These are phyloP conservation scores for Blastobotrys robertii DNA, from an alignment of 805 yeast species.

Conservation along the genomic window DNA sequence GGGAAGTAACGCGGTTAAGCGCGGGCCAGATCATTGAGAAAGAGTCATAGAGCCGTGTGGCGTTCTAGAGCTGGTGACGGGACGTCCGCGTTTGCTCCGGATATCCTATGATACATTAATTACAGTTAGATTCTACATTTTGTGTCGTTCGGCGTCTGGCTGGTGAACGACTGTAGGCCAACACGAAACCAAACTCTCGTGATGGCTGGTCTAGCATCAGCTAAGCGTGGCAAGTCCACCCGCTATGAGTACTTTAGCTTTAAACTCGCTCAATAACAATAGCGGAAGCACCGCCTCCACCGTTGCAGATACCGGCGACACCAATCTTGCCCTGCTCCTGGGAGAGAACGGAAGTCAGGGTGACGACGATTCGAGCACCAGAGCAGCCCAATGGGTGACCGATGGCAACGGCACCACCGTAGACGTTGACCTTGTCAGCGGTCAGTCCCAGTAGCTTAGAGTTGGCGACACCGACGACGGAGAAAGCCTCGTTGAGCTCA, in stretches of 20 bases:
- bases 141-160: no score
- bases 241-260: neutral
- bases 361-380: slow-evolving; percentile 88
- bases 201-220: no score
- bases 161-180: no score
- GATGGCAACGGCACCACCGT: slow-evolving; percentile 94
- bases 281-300: slow-evolving; percentile 99
- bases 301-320: slow-evolving; percentile 94
- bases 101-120: no score
- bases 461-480: slow-evolving; percentile 93
- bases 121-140: no score
- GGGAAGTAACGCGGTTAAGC: no score
- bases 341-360: slow-evolving; percentile 64
- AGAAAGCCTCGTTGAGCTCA: slow-evolving; percentile 96
- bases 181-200: no score
- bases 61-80: no score
- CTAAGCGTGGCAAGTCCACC: no score
- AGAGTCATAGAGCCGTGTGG: no score
- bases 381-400: slow-evolving; percentile 95
- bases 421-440: slow-evolving; percentile 68
- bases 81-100: no score
- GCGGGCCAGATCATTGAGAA: no score
- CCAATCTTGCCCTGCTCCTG: slow-evolving; percentile 89
- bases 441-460: slow-evolving; percentile 54
- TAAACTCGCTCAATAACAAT: slow-evolving; percentile 68